Evolutionary conservation across 2,329 filamentous ascomycete species (phyloP).

Genomic region (Claviceps fusiformis): DNA sequence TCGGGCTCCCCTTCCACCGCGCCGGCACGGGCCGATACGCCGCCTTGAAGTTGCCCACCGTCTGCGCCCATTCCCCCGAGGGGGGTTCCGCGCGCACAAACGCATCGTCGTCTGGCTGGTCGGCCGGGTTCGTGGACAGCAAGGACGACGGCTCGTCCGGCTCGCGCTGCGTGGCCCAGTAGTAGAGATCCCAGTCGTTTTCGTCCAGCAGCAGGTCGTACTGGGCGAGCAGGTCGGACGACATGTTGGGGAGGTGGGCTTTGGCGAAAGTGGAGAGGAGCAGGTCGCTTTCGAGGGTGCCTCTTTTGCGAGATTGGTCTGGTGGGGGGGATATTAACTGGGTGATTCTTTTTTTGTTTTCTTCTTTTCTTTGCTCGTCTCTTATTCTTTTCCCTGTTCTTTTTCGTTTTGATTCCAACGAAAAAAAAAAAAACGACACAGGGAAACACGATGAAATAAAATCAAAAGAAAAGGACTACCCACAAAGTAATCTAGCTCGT

Average conservation of each 20-base stretch:
- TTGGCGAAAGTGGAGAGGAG: constrained; percentile 92
- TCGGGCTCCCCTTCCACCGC: constrained; percentile 73
- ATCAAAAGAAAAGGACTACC: too few relatives aligned
- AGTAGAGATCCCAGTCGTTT: constrained; percentile 99
- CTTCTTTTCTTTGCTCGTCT: background rate
- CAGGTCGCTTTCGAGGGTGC: constrained; percentile 89
- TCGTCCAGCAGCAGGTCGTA: constrained; percentile 94
- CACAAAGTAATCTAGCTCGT: constrained; percentile 67
- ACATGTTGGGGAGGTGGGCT: constrained; percentile 62
- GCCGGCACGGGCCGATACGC: constrained; percentile 81
- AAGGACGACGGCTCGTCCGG: constrained; percentile 34
- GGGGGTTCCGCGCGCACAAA: constrained; percentile 21
- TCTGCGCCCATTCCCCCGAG: constrained; percentile 88
- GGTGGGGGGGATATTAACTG: background rate
- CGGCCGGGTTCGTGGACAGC: constrained; percentile 26
- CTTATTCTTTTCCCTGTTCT: background rate
- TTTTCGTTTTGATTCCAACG: too few relatives aligned
- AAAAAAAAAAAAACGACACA: too few relatives aligned
- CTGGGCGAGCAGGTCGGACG: constrained; percentile 55
- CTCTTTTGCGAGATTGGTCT: constrained; percentile 96
- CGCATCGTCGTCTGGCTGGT: constrained; percentile 11
- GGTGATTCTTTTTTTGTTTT: background rate
- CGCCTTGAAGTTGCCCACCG: constrained; percentile 83
- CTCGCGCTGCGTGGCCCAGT: constrained; percentile 86
- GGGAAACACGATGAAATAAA: too few relatives aligned